Evolutionary conservation across 192 early-diverging fungal genomes (phyloP), one percentile per base, ranked within the genome.

Genomic region (Backusella westeae): DNA sequence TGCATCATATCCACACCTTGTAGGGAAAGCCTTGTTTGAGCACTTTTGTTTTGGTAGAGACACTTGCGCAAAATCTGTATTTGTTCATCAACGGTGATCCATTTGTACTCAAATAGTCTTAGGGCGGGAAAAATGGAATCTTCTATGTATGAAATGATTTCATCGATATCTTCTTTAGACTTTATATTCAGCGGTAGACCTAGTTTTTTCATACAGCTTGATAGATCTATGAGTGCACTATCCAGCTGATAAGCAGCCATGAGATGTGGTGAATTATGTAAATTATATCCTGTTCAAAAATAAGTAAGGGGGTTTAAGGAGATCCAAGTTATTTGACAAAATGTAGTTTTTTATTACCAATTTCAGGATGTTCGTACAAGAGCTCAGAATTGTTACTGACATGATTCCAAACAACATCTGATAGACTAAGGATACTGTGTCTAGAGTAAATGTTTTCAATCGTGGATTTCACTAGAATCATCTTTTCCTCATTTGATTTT

Each of bases 381-480:
- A 96, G 98, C 17, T 81, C 83, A 32, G 94, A 94, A 79, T 96
- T 93, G 82, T 90, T 91, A 32, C 96, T 93, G 17, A 96, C 98
- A 83, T 99, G 98, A 85, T 98, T 99, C 96, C 96, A 99, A 4
- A 99, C 98, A 77, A 99, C 89, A 84, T 99, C 98, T 8, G 96
- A 96, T 41, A 94, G 82, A 44, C 89, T 90, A 46, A 99, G 83
- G 68, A 97, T 86, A 0, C 88, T 89, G 81, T 90, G 89, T 49
- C 89, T 86, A 9, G 88, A 79, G 69, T 89, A 82, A 72, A 96
- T 91, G 23, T 74, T 76, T 35, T 78, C 69, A 34, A 97, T 67
- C 34, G 78, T 77, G 0, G 80, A 75, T 36, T 89, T 78, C 44
- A 97, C 75, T 52, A 90, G 83, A 38, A 83, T 81, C 0, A 19